Evolutionary conservation across 73 alveolate genomes (phyloP), one percentile per base, ranked within the genome.

Genomic region (Paramecium caudatum): DNA sequence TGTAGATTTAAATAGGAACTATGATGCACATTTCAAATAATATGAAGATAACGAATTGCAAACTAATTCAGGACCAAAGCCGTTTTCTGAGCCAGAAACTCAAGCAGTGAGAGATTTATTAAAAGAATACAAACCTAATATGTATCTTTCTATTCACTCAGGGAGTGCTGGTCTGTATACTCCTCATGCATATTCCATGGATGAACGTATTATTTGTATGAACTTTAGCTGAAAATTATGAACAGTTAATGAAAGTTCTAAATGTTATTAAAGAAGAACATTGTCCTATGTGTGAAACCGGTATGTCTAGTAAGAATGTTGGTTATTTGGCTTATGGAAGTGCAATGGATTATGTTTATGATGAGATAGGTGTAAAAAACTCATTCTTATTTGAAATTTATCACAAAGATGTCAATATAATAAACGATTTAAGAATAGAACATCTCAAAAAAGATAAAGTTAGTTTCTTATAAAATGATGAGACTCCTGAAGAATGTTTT

Each of bases 21-120:
- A 94, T 92, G 97, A 86, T 46, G 63, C 82, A 13, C 95, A 94
- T 65, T 94, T 94, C 91, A 82, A 41, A 13, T 16, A 74, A 43
- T 25, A 62, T 12, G 10, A 46, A 16, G 93, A 91, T 81, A 68
- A 36, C 30, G 17, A 43, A 83, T 5, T 32, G 46, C 33, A 82
- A 47, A 65, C 65, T n/a, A 85, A 61, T 33, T 82, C 96, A 27
- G 97, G 97, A 0, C 61, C 34, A 3, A 21, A 82, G 36, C 93
- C 97, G 34, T 94, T 94, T 61, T 83, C 95, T 12, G 97, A 94
- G 63, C 83, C 91, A 23, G 96, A 94, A 78, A 94, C 97, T 13
- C 1, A 46, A 45, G 82, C 43, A 15, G 68, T 94, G 2, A 78
- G 82, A 33, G 90, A 90, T 27, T 47, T 80, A 23, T 36, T 91